These are phyloP conservation scores for Trichocladium uniseriatum DNA, from an alignment of 495 filamentous ascomycete genomes.

Conservation along the genomic window DNA sequence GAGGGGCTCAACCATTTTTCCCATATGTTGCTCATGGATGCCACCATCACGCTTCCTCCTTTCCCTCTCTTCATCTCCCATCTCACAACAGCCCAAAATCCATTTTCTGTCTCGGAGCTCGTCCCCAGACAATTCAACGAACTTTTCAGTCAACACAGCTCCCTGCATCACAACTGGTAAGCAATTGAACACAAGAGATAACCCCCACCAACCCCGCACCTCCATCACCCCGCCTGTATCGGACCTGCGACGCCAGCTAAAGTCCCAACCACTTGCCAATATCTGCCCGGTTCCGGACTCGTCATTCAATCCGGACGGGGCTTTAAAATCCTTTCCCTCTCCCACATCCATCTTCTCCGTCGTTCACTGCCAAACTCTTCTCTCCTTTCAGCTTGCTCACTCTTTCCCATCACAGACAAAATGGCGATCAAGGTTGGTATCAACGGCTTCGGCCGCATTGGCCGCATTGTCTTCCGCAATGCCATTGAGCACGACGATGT, in stretches of 20 bases:
- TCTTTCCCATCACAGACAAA: constrained; percentile 21
- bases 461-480: constrained; percentile 73
- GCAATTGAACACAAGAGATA: background rate
- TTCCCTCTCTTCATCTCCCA: constrained; percentile 9
- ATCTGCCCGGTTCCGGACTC: constrained; percentile 12
- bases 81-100: background rate
- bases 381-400: constrained; percentile 9
- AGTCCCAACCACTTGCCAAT: background rate
- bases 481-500: constrained; percentile 78
- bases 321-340: constrained; percentile 25
- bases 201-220: constrained; percentile 24
- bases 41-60: constrained; percentile 18
- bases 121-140: constrained; percentile 1
- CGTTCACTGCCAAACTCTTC: constrained; percentile 3
- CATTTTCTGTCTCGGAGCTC: background rate
- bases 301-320: constrained; percentile 1
- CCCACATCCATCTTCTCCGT: too few species aligned
- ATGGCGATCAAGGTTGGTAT: constrained; percentile 72
- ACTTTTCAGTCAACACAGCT: background rate
- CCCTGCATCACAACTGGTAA: constrained; percentile 12
- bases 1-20: constrained; percentile 25
- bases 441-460: constrained; percentile 99
- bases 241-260: constrained; percentile 15
- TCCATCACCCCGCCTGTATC: constrained; percentile 22
- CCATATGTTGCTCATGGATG: constrained; percentile 28